phyloP scores from a whole-genome alignment of 2,329 filamentous ascomycete species.

The Ophiostoma ips region DNA sequence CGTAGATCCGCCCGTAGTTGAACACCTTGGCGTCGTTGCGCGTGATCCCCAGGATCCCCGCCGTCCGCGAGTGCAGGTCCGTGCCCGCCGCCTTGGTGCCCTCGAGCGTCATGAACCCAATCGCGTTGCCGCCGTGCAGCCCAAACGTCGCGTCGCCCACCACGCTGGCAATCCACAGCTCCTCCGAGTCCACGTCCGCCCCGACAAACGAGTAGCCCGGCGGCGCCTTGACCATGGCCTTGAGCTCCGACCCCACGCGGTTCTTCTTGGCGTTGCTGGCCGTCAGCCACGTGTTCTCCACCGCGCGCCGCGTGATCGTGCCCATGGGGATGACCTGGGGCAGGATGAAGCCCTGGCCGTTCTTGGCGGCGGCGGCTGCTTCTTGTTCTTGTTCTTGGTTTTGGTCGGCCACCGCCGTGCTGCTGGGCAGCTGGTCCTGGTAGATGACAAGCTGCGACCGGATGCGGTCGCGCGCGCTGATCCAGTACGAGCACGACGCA shows the following conservation, averaged over 20 bases:
- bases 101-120: slow-evolving; percentile 98
- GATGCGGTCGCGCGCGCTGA: slow-evolving; percentile 85
- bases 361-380: slow-evolving; percentile 12
- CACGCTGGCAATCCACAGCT: slow-evolving; percentile 94
- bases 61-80: slow-evolving; percentile 87
- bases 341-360: slow-evolving; percentile 62
- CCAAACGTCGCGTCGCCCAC: slow-evolving; percentile 91
- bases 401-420: no score
- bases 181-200: slow-evolving; percentile 92
- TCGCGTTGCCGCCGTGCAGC: slow-evolving; percentile 88
- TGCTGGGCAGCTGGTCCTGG: slow-evolving; percentile 15
- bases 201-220: slow-evolving; percentile 88
- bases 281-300: slow-evolving; percentile 97
- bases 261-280: slow-evolving; percentile 96
- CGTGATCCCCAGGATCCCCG: slow-evolving; percentile 81
- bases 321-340: slow-evolving; percentile 98
- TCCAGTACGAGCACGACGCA: slow-evolving; percentile 97
- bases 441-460: slow-evolving; percentile 94
- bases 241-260: slow-evolving; percentile 88
- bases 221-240: slow-evolving; percentile 90
- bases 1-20: slow-evolving; percentile 97
- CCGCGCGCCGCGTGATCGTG: slow-evolving; percentile 82
- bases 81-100: slow-evolving; percentile 89
- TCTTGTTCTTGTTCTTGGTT: not conserved
- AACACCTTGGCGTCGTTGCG: slow-evolving; percentile 94